Percentiles rank a stretch among this genome's conserved stretches.
These are phyloP conservation scores for Fusarium tupiense DNA, from an alignment of 2,329 filamentous ascomycete genomes.

Conservation along the genomic window DNA sequence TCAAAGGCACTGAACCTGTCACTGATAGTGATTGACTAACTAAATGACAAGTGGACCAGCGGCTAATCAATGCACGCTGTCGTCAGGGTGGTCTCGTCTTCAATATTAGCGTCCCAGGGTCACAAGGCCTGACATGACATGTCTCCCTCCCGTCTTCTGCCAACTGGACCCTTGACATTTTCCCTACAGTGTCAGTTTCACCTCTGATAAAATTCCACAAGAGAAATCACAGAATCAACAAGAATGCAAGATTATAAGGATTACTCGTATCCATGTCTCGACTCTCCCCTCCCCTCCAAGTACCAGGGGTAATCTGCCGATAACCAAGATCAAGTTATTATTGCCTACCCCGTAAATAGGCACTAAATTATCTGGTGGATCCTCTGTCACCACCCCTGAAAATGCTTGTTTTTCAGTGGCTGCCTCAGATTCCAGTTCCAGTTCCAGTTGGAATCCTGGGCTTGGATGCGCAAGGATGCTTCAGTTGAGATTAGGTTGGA, in stretches of 20 bases:
- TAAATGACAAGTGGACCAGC: slow-evolving; percentile 21
- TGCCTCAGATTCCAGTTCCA: slow-evolving; percentile 18
- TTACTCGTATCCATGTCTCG: not conserved
- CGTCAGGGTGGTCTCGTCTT: slow-evolving; percentile 18
- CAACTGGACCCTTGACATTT: slow-evolving; percentile 10
- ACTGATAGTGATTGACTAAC: slow-evolving; percentile 12
- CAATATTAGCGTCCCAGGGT: slow-evolving; percentile 24
- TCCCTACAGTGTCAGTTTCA: slow-evolving; percentile 20
- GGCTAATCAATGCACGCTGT: slow-evolving; percentile 28
- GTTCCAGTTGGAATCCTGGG: slow-evolving; percentile 21
- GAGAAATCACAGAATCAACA: not conserved
- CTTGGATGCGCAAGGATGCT: slow-evolving; percentile 26
- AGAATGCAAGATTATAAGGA: slow-evolving; percentile 1
- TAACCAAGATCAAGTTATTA: slow-evolving; percentile 5
- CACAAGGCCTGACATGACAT: slow-evolving; percentile 16
- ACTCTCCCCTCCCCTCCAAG: not conserved
- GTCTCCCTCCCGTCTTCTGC: not conserved
- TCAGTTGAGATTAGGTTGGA: slow-evolving; percentile 37
- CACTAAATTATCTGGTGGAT: slow-evolving; percentile 1
- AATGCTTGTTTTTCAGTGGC: slow-evolving; percentile 37
- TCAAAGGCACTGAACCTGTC: not conserved
- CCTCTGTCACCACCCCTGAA: slow-evolving; percentile 25
- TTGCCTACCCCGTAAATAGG: not conserved
- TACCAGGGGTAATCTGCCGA: slow-evolving; percentile 13
- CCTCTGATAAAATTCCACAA: not conserved